Percentiles rank a stretch among this genome's conserved stretches.
Conservation (phyloP, 805 yeast species). For the Tetrapisispora arboricola region DNA sequence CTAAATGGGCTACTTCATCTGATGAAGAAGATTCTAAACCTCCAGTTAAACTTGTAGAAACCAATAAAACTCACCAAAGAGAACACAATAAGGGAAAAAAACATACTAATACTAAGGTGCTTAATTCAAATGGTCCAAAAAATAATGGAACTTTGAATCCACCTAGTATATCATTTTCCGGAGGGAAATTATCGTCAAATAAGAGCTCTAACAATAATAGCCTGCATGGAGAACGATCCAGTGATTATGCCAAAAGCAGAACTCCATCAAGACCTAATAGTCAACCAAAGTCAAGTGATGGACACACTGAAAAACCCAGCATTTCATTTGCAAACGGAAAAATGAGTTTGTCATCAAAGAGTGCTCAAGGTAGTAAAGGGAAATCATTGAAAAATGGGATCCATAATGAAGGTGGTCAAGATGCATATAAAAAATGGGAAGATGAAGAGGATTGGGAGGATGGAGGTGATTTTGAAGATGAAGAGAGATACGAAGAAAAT, state of each 20-base stretch:
- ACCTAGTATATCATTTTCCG: slow-evolving; percentile 1
- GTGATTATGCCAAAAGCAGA: not conserved
- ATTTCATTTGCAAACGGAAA: slow-evolving; percentile 2
- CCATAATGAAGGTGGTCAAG: not conserved
- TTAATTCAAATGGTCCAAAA: not conserved
- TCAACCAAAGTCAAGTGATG: not conserved
- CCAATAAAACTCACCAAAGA: not conserved
- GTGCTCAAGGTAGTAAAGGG: not conserved
- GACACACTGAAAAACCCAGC: not conserved
- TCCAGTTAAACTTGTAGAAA: not conserved
- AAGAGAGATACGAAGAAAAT: not conserved
- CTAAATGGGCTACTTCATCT: slow-evolving; percentile 22
- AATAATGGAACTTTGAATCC: not conserved
- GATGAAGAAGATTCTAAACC: slow-evolving; percentile 3
- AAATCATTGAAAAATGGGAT: not conserved
- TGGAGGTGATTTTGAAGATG: not conserved
- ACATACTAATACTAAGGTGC: not conserved
- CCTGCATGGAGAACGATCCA: not conserved
- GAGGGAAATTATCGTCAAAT: not conserved
- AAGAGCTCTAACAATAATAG: not conserved
- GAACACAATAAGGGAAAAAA: not conserved
- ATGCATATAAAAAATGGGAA: not conserved
- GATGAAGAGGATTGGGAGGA: not conserved
- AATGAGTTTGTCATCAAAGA: not conserved
- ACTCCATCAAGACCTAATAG: not conserved